Evolutionary conservation across 768 basidiomycete genomes (phyloP), one percentile per base, ranked within the genome.

Genomic region (Leucocoprinus leucothites): DNA sequence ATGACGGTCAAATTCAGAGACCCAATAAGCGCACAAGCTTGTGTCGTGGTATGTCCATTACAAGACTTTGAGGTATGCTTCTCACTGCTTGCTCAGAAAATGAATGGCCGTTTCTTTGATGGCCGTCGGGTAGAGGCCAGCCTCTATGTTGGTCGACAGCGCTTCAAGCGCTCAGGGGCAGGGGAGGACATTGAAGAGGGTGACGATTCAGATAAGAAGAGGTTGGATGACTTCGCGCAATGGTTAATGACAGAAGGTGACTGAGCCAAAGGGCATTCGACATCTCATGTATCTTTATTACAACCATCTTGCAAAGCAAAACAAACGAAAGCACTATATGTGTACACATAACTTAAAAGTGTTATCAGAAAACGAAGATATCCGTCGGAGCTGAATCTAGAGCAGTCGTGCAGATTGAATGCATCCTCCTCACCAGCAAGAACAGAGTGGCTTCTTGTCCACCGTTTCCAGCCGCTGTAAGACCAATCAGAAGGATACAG

Each of bases 1-100:
- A 98, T 98, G 85, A 95, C 94, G 0, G 86, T 98, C 58, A 97
- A 98, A 63, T 99, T 98, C 76, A 85, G 85, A 55, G 95, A 98
- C 64, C 81, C 91, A 13, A 62, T 96, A n/a, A 84, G 92, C 56
- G 97, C 97, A 3, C 87, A 95, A 68, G 96, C 94, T 3, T 99
- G 96, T 63, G 74, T 99, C 18, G 57, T 93, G 58, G 94, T 91
- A 60, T 60, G 60, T 57, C 34, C 1, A 8, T 9, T 48, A 6
- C 14, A 46, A 22, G 24, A 46, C 36, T 26, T 28, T 16, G n/a
- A 24, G 18, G 50, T 26, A 3, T 11, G 11, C 31, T 5, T 5
- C 36, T 56, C 13, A 34, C 28, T 26, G 35, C 40, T 45, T 53
- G 50, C 3, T 19, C 24, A 95, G 90, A 96, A 88, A 86, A 98